A percentile compares a stretch with the other conserved stretches of the same genome.
Evolutionary conservation across 2,329 filamentous ascomycete genomes (phyloP).

Genomic region (Colletotrichum sojae): DNA sequence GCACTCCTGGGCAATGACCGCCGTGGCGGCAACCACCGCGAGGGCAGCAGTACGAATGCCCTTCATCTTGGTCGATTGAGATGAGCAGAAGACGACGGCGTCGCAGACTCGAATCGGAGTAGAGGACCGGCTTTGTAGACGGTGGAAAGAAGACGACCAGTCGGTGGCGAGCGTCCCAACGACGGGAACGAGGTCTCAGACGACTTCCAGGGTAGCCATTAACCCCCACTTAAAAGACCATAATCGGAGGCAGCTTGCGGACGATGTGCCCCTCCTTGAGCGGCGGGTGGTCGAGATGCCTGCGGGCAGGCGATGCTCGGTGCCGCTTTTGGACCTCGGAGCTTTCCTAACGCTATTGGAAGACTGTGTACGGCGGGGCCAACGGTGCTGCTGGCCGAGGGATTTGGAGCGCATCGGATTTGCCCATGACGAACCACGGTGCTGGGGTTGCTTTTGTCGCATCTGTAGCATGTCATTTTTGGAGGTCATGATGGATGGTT

Average conservation of each 20-base stretch:
- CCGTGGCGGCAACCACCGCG: slow-evolving; percentile 19
- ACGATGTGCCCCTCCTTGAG: background rate
- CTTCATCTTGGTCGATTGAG: slow-evolving; percentile 21
- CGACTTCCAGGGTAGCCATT: slow-evolving; percentile 14
- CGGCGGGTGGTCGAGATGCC: slow-evolving; percentile 27
- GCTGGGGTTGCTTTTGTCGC: slow-evolving; percentile 19
- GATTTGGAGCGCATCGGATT: slow-evolving; percentile 1
- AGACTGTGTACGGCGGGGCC: slow-evolving; percentile 10
- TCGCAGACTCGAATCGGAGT: background rate
- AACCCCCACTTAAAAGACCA: slow-evolving; percentile 22
- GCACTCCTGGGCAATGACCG: slow-evolving; percentile 47
- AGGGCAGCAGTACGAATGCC: slow-evolving; percentile 17
- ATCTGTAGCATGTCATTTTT: background rate
- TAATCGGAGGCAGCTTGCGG: background rate
- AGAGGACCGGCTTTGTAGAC: background rate
- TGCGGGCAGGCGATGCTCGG: slow-evolving; percentile 24
- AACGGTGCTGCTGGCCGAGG: slow-evolving; percentile 3
- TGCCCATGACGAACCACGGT: slow-evolving; percentile 3
- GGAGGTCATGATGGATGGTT: background rate
- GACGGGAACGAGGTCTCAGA: slow-evolving; percentile 11
- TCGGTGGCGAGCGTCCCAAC: slow-evolving; percentile 5
- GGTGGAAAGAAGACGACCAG: background rate
- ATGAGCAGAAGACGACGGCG: background rate
- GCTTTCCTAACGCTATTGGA: slow-evolving; percentile 28
- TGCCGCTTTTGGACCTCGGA: slow-evolving; percentile 18